Evolutionary conservation across 805 yeast genomes (phyloP).

Genomic region (Suhomyces canberraensis): DNA sequence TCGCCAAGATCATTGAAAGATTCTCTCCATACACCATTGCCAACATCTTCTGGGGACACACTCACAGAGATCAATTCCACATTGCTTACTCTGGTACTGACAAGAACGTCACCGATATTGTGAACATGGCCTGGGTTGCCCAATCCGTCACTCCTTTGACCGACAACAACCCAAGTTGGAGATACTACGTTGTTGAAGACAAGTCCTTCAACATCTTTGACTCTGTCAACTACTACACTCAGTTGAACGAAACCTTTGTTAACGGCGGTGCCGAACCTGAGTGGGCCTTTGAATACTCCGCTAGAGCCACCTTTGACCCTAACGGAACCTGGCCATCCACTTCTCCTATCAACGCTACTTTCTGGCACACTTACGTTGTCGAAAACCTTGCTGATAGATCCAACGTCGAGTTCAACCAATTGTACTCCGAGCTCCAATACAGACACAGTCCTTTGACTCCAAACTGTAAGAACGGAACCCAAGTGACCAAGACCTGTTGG

Average conservation of each 20-base stretch:
- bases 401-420: constrained; percentile 45
- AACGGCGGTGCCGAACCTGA: constrained; percentile 54
- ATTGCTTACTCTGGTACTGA: constrained; percentile 48
- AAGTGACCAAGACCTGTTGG: constrained; percentile 11
- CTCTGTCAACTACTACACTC: constrained; percentile 56
- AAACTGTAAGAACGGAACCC: constrained; percentile 35
- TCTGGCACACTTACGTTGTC: constrained; percentile 59
- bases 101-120: constrained; percentile 32
- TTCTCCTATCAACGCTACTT: constrained; percentile 63
- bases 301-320: constrained; percentile 56
- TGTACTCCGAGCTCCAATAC: constrained; percentile 46
- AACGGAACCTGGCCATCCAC: constrained; percentile 52
- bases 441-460: constrained; percentile 57
- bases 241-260: constrained; percentile 53
- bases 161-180: constrained; percentile 66
- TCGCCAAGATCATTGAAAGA: constrained; percentile 57
- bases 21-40: constrained; percentile 69
- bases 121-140: constrained; percentile 60
- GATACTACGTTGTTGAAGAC: constrained; percentile 65
- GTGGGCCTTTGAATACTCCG: constrained; percentile 64
- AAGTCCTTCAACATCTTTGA: constrained; percentile 60
- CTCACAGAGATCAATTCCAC: constrained; percentile 67
- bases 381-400: constrained; percentile 35
- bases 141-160: constrained; percentile 64
- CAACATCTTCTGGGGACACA: constrained; percentile 67